phyloP scores from a whole-genome alignment of 2,329 filamentous ascomycete genomes.

The Clonostachys byssicola region DNA sequence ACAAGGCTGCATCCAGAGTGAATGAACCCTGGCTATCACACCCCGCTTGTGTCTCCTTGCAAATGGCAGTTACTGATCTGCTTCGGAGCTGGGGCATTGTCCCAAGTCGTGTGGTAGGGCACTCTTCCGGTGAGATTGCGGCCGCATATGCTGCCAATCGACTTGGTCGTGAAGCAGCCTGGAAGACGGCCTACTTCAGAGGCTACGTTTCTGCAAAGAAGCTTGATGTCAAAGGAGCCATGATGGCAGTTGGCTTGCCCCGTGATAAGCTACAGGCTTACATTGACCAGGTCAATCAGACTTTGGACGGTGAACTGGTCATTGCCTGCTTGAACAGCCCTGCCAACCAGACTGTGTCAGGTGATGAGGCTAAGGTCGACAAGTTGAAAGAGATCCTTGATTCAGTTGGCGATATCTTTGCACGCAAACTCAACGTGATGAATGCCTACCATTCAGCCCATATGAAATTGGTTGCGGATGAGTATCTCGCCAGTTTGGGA shows the following conservation, averaged over 20 bases:
- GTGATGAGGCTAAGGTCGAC: conserved; percentile 15
- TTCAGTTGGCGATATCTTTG: conserved; percentile 14
- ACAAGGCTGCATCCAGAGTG: too few relatives aligned
- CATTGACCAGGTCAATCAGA: conserved; percentile 17
- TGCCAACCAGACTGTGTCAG: conserved; percentile 23
- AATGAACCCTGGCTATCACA: neutral
- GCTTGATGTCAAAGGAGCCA: conserved; percentile 28
- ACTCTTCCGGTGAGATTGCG: neutral
- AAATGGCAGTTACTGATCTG: neutral
- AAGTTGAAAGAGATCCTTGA: conserved; percentile 11
- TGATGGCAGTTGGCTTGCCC: conserved; percentile 48
- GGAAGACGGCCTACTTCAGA: conserved; percentile 13
- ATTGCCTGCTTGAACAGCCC: conserved; percentile 23
- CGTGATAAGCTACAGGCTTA: neutral
- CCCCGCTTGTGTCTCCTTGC: neutral
- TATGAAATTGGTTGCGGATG: conserved; percentile 12
- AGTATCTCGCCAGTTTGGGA: neutral
- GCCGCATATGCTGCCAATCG: conserved; percentile 23
- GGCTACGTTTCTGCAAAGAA: conserved; percentile 6
- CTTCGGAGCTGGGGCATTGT: neutral
- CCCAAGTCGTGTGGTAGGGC: neutral
- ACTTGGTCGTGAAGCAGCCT: conserved; percentile 8
- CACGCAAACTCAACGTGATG: conserved; percentile 13
- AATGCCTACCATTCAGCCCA: conserved; percentile 21
- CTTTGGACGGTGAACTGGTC: too few relatives aligned